Percentiles rank a stretch among this genome's conserved stretches.
phyloP scores from a whole-genome alignment of 495 filamentous ascomycete species.

The Diplogelasinospora grovesii region DNA sequence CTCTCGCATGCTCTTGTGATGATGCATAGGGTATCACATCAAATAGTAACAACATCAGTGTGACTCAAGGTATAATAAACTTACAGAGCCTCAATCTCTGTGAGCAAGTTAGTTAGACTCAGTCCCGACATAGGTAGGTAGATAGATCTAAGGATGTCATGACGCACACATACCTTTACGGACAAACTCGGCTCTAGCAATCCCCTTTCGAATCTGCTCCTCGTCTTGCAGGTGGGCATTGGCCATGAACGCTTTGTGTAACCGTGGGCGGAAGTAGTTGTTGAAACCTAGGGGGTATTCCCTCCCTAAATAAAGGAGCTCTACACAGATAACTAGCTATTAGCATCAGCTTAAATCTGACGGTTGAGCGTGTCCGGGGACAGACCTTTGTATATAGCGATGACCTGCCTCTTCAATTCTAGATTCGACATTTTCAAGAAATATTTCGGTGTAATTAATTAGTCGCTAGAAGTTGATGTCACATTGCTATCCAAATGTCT shows the following conservation, averaged over 20 bases:
- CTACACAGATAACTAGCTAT: constrained; percentile 45
- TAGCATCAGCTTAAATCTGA: constrained; percentile 1
- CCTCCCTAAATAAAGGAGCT: constrained; percentile 75
- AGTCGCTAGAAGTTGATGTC: too few relatives aligned
- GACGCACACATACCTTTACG: constrained; percentile 68
- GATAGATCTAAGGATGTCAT: not conserved
- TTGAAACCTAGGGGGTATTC: constrained; percentile 83
- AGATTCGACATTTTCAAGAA: too few relatives aligned
- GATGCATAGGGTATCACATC: too few relatives aligned
- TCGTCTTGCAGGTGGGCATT: constrained; percentile 66
- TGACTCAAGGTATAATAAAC: constrained; percentile 21
- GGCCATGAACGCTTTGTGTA: constrained; percentile 78
- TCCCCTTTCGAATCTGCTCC: constrained; percentile 64
- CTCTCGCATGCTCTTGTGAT: too few relatives aligned
- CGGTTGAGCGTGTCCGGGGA: too few relatives aligned
- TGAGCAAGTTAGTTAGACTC: not conserved
- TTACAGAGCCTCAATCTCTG: constrained; percentile 89
- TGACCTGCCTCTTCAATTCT: constrained; percentile 70
- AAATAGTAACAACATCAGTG: too few relatives aligned
- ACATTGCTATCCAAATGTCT: too few relatives aligned
- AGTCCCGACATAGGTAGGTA: not conserved
- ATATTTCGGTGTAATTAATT: too few relatives aligned
- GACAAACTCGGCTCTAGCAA: constrained; percentile 76
- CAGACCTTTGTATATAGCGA: constrained; percentile 84
- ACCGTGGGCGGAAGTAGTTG: constrained; percentile 68